Base-by-base conservation (phyloP, 1,284 basidiomycete genomes). In the Apiotrichum brassicae region DNA sequence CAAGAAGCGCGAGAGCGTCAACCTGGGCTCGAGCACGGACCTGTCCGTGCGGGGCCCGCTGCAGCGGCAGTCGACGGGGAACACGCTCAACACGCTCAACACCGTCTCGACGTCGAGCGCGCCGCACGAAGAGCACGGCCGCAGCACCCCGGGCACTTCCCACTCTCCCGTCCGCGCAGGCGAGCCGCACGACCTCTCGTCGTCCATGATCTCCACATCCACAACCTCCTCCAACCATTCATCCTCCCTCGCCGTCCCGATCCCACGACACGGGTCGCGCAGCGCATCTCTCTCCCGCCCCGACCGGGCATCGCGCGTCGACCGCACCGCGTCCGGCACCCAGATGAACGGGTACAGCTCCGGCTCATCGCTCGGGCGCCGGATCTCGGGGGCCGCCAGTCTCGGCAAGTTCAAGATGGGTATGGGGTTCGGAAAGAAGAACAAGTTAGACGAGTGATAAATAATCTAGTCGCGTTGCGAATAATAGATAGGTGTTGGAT, bases 361-460 rank as follows among this genome's bases (percentile, higher is more conserved):
- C 19, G 52, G 51, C n/a, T 30, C 28, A 23, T 41, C 43, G 11
- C 53, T 53, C 7, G 49, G 49, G 11, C 46, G 51, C 22, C 51
- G 48, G 35, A 46, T 54, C 13, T 48, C 46, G 23, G 49, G 53
- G 9, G 48, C 51, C 11, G 48, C 45, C 11, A 49, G 59, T 13
- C 53, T 63, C 41, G 57, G 62, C 16, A 65, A 61, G 48, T 63
- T 66, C 41, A 69, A 66, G 53, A 60, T 70, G 48, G 68, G 67
- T n/a, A 60, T 70, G 48, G 68, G 67, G n/a, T 63, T 69, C 23
- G 64, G 65, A 16, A 68, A 65, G 55, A 70, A 71, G 61, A 57
- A 61, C 46, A 64, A 65, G 43, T 43, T 49, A 46, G 58, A 68
- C 20, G 56, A 61, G 48, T 43, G 33, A 34, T 11, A 14, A n/a